These are phyloP conservation scores for Flaveria ramosissima DNA, from an alignment of 129 eudicot genomes.

Conservation along the genomic window DNA sequence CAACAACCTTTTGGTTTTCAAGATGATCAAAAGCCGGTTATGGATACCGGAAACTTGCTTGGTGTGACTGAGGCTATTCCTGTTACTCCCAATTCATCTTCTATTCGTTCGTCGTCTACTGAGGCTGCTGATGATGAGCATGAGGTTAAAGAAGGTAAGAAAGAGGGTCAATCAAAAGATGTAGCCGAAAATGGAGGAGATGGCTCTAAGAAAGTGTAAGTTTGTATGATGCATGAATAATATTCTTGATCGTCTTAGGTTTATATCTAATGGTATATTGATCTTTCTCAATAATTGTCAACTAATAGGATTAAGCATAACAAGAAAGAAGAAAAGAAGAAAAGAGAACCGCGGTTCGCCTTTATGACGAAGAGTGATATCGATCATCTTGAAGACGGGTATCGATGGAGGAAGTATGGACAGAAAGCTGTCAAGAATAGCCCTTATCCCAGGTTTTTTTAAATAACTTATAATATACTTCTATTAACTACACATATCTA, in stretches of 20 bases:
- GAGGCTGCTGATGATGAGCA: conserved; percentile 66
- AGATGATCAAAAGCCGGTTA: conserved; percentile 43
- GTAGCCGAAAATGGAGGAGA: conserved; percentile 54
- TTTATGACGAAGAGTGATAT: conserved; percentile 97
- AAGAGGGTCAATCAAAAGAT: conserved; percentile 40
- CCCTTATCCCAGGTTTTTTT: conserved; percentile 73
- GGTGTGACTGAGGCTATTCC: not conserved
- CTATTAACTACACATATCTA: too few species aligned
- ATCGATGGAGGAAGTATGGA: conserved; percentile 97
- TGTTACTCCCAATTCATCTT: conserved; percentile 49
- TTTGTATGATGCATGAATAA: conserved; percentile 24
- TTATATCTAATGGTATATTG: not conserved
- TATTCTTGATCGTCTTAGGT: not conserved
- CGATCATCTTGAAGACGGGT: conserved; percentile 98
- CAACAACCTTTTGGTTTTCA: conserved; percentile 32
- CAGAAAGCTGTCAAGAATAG: conserved; percentile 91
- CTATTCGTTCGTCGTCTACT: conserved; percentile 65
- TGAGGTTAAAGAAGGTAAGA: conserved; percentile 40
- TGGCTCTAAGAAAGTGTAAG: conserved; percentile 73
- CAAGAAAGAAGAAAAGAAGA: conserved; percentile 73
- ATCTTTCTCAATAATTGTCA: not conserved
- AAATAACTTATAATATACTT: too few species aligned
- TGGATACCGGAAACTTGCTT: conserved; percentile 19
- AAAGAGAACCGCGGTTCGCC: conserved; percentile 70
- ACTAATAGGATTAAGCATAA: conserved; percentile 44